These are phyloP conservation scores for Ceratocystis smalleyi DNA, from an alignment of 2,329 filamentous ascomycete genomes.

Conservation along the genomic window DNA sequence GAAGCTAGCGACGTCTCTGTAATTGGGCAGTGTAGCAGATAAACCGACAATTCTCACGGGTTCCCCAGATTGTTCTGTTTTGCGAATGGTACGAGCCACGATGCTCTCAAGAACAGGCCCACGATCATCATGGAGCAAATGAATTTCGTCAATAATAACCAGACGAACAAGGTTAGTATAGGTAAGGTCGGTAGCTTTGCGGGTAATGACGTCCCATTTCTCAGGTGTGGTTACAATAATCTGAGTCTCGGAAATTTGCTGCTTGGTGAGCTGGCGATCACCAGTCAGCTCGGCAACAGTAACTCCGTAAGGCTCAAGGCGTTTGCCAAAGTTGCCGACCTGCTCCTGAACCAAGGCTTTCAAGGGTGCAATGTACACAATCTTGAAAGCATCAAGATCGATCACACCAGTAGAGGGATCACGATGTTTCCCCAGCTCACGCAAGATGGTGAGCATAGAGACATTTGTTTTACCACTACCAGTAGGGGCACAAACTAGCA, in stretches of 20 bases:
- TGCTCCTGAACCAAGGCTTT: constrained; percentile 96
- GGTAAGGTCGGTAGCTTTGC: constrained; percentile 90
- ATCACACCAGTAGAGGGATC: constrained; percentile 84
- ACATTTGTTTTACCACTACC: constrained; percentile 98
- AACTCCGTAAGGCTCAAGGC: constrained; percentile 80
- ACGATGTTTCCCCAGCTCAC: constrained; percentile 90
- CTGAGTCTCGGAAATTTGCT: constrained; percentile 94
- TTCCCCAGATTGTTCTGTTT: constrained; percentile 85
- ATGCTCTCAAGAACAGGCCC: constrained; percentile 95
- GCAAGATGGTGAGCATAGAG: constrained; percentile 88
- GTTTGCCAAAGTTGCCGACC: constrained; percentile 89
- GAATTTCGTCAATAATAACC: constrained; percentile 95
- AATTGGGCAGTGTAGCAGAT: constrained; percentile 91
- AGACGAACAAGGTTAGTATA: constrained; percentile 95
- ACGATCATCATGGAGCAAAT: constrained; percentile 91
- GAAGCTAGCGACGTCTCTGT: constrained; percentile 89
- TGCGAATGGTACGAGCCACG: constrained; percentile 82
- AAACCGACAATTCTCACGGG: constrained; percentile 82
- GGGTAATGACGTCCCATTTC: constrained; percentile 98
- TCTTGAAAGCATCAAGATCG: constrained; percentile 92
- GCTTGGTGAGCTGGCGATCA: constrained; percentile 94
- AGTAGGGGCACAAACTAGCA: constrained; percentile 94
- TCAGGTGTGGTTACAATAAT: constrained; percentile 97
- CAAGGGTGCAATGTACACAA: constrained; percentile 89
- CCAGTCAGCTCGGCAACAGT: constrained; percentile 90